Evolutionary conservation across 2,329 filamentous ascomycete species (phyloP), one percentile per base, ranked within the genome.

Genomic region (Stachybotrys chartarum): DNA sequence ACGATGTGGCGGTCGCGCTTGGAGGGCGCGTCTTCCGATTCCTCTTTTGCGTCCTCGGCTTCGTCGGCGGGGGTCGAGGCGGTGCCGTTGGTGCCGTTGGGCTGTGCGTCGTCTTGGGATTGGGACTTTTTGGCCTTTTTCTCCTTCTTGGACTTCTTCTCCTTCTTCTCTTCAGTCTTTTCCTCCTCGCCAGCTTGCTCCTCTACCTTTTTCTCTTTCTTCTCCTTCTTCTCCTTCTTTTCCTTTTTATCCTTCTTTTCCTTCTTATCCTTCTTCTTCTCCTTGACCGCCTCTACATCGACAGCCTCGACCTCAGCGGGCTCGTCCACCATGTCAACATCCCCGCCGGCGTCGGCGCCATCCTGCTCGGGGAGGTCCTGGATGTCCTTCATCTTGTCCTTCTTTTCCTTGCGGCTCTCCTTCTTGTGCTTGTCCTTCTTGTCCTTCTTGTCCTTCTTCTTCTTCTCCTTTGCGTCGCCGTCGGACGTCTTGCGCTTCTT

Each of bases 321-420:
- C 48, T 65, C 57, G 52, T 65, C 59, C 35, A 60, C 58, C 50
- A 55, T 57, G 54, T 54, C 54, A 30, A 58, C 57, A 30, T 56
- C 61, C 30, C 57, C 58, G 52, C 64, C 61, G 14, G 63, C 59
- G 14, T 59, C 61, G 10, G 62, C 61, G 51, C 62, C 60, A 46
- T 69, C 68, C 45, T 66, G 64, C 35, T 68, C 69, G 1, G 71
- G 72, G 10, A 74, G 64, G 32, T 73, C 67, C 49, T 67, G 67
- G 7, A 74, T 60, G 50, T 74, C 60, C 61, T 71, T 70, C 53
- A 69, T 67, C 63, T 72, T 73, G 31, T 73, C 68, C 61, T 75
- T 73, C 61, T 71, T 72, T 52, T 73, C 71, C 55, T 72, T 70
- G 46, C 71, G 68, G 55, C 66, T 68, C 60, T 72, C 67, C 56